Conservation (phyloP, 78 protist species). For the Cavenderia fasciculata region DNA sequence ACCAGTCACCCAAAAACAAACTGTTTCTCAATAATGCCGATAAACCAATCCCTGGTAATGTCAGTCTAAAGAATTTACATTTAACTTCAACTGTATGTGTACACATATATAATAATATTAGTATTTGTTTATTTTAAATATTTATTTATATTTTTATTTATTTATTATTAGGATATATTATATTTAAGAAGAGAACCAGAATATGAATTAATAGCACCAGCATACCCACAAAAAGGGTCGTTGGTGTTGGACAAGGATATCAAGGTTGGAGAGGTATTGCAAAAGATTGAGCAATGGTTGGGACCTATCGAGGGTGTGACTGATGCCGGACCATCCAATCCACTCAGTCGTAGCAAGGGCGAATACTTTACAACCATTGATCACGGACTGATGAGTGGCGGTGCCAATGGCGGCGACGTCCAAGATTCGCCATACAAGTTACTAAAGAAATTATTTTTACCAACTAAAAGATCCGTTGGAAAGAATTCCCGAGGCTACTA, state of each 20-base stretch:
- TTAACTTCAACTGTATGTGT: slow-evolving; percentile 15
- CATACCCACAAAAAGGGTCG: slow-evolving; percentile 22
- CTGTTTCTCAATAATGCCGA: slow-evolving; percentile 64
- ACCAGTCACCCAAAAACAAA: slow-evolving; percentile 60
- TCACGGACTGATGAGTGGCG: slow-evolving; percentile 46
- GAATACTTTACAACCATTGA: slow-evolving; percentile 49
- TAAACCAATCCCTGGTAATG: slow-evolving; percentile 18
- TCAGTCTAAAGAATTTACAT: slow-evolving; percentile 26
- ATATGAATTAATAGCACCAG: slow-evolving; percentile 45
- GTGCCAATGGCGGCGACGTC: slow-evolving; percentile 1
- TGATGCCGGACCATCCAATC: background rate
- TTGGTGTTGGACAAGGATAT: slow-evolving; percentile 59
- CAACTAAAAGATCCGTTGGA: slow-evolving; percentile 13
- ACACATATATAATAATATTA: background rate
- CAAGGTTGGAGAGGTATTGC: slow-evolving; percentile 38
- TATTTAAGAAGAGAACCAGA: slow-evolving; percentile 72
- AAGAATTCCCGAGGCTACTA: slow-evolving; percentile 55
- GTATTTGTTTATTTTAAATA: too few relatives aligned
- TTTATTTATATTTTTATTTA: too few relatives aligned
- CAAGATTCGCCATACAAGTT: background rate
- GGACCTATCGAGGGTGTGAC: background rate
- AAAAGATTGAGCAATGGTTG: slow-evolving; percentile 41
- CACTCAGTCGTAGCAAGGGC: background rate
- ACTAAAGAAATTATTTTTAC: slow-evolving; percentile 50
- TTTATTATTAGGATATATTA: slow-evolving; percentile 29